Conservation (phyloP, 805 yeast species). For the Scheffersomyces coipomensis region DNA sequence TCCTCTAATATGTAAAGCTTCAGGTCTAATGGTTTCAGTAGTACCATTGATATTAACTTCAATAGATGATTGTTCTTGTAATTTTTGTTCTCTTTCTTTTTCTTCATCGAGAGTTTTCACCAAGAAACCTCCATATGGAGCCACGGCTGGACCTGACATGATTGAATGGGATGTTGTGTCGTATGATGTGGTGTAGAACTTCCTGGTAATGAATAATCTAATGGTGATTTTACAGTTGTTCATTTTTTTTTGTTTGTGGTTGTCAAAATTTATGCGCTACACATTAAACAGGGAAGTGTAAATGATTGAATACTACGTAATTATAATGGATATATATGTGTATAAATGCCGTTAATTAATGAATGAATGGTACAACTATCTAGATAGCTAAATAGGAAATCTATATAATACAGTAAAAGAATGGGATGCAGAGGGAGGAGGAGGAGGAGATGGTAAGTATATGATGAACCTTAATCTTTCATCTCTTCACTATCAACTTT, state of each 20-base stretch:
- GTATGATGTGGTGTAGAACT: no score
- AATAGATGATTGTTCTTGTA: constrained; percentile 27
- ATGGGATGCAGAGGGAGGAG: no score
- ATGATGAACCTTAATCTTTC: neutral
- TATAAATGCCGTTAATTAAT: no score
- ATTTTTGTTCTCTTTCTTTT: constrained; percentile 25
- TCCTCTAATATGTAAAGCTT: constrained; percentile 53
- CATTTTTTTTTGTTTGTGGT: neutral
- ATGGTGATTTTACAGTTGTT: neutral
- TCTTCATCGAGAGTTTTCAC: constrained; percentile 40
- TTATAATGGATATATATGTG: no score
- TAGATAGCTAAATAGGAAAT: no score
- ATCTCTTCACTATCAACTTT: neutral
- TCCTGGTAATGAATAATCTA: no score
- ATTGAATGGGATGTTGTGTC: no score
- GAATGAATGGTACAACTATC: no score
- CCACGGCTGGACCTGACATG: constrained; percentile 26
- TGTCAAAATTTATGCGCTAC: no score
- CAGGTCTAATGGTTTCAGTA: constrained; percentile 39
- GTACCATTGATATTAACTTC: constrained; percentile 30
- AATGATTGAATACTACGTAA: no score
- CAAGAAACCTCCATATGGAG: constrained; percentile 43
- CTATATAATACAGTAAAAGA: no score
- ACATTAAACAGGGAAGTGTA: no score
- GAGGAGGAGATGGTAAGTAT: neutral